phyloP scores from a whole-genome alignment of 176 grass and related monocot species.

The Ensete glaucum region DNA sequence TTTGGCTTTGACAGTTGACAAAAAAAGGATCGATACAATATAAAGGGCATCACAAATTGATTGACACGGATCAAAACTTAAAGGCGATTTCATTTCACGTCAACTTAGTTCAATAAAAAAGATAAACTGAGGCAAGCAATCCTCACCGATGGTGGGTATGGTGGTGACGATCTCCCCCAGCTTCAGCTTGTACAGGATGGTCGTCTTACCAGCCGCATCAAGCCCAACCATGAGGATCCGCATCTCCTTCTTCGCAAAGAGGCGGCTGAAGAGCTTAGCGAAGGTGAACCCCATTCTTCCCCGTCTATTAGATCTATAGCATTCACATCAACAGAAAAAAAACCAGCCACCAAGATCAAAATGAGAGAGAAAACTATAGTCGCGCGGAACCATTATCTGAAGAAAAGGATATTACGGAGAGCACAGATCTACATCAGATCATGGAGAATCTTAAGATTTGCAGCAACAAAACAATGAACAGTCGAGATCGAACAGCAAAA shows the following conservation, averaged over 20 bases:
- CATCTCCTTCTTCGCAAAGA: slow-evolving; percentile 80
- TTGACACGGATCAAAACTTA: not conserved
- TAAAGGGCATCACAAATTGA: not conserved
- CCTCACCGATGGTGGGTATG: slow-evolving; percentile 66
- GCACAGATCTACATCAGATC: not conserved
- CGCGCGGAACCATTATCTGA: not conserved
- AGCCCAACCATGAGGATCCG: slow-evolving; percentile 74
- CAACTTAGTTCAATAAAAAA: not conserved
- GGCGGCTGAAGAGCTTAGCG: slow-evolving; percentile 67
- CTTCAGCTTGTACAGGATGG: slow-evolving; percentile 81
- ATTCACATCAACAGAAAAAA: not conserved
- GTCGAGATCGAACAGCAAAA: not conserved
- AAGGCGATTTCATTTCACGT: not conserved
- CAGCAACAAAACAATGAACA: not conserved
- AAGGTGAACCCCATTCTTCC: slow-evolving; percentile 63
- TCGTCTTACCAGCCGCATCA: slow-evolving; percentile 77
- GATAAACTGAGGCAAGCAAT: not conserved
- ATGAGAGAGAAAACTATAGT: not conserved
- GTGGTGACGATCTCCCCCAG: slow-evolving; percentile 79
- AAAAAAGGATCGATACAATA: not conserved
- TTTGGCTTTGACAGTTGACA: not conserved
- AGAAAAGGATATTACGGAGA: not conserved
- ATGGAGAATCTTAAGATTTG: not conserved
- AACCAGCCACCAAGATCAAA: not conserved
- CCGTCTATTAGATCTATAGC: slow-evolving; percentile 7